Evolutionary conservation across 768 basidiomycete genomes (phyloP).

Genomic region (Kwoniella dejecticola): DNA sequence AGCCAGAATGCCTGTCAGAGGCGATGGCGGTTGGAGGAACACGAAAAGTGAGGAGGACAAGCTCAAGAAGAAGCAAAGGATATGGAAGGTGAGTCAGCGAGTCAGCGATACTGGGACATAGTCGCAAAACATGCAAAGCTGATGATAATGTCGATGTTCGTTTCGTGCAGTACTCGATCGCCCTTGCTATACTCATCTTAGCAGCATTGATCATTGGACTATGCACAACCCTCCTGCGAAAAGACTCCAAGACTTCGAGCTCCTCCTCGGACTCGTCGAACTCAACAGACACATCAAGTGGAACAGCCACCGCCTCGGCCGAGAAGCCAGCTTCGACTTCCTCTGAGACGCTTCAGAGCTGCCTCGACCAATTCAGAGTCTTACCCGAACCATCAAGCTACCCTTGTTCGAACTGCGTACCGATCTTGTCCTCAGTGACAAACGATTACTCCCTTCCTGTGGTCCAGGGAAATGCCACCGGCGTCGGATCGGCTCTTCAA

Average conservation of each 20-base stretch:
- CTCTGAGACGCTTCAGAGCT: conserved; percentile 36
- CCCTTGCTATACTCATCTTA: conserved; percentile 31
- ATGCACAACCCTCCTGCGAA: conserved; percentile 36
- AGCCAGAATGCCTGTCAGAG: conserved; percentile 8
- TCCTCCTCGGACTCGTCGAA: neutral
- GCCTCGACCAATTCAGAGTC: conserved; percentile 41
- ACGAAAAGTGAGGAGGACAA: conserved; percentile 30
- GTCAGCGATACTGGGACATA: no score
- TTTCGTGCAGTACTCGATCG: no score
- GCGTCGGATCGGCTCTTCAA: conserved; percentile 54
- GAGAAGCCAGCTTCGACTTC: conserved; percentile 21
- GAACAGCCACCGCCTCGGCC: conserved; percentile 14
- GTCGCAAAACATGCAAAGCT: no score
- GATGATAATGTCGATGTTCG: no score
- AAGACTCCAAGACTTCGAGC: conserved; percentile 6
- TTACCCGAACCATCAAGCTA: conserved; percentile 38
- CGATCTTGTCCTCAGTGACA: conserved; percentile 42
- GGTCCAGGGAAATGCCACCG: conserved; percentile 42
- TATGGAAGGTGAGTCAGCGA: conserved; percentile 34
- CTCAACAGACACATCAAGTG: neutral
- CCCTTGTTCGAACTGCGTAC: conserved; percentile 52
- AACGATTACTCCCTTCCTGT: conserved; percentile 49
- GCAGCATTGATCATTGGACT: conserved; percentile 38
- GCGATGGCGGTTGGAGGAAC: conserved; percentile 13
- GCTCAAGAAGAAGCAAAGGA: conserved; percentile 28